These are phyloP conservation scores for Sonneratia alba DNA, from an alignment of 345 rosid genomes.

Conservation along the genomic window DNA sequence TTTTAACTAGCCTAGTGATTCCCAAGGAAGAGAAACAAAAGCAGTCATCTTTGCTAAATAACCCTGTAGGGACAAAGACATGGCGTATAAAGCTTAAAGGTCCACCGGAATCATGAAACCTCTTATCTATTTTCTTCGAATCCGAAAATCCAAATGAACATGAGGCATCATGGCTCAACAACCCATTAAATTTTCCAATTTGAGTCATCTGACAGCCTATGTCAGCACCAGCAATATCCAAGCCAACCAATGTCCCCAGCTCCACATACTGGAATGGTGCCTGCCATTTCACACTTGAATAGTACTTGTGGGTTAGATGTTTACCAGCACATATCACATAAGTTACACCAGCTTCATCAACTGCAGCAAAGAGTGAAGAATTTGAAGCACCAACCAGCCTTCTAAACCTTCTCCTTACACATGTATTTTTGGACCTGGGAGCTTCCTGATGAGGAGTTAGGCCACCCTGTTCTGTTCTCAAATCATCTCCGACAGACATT, in stretches of 20 bases:
- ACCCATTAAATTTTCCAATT: slow-evolving; percentile 21
- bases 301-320: slow-evolving; percentile 32
- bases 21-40: slow-evolving; percentile 77
- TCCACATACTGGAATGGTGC: slow-evolving; percentile 47
- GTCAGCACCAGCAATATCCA: slow-evolving; percentile 62
- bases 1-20: slow-evolving; percentile 62
- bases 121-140: slow-evolving; percentile 26
- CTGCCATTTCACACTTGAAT: slow-evolving; percentile 27
- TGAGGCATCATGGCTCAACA: slow-evolving; percentile 23
- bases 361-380: slow-evolving; percentile 65
- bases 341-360: slow-evolving; percentile 63
- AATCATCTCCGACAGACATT: slow-evolving; percentile 19
- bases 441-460: slow-evolving; percentile 21
- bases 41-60: slow-evolving; percentile 46
- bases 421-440: slow-evolving; percentile 16
- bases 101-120: slow-evolving; percentile 23
- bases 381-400: slow-evolving; percentile 59
- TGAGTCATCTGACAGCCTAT: slow-evolving; percentile 43
- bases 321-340: slow-evolving; percentile 49
- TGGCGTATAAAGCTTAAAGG: slow-evolving; percentile 32
- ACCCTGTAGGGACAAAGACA: slow-evolving; percentile 52
- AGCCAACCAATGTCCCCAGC: slow-evolving; percentile 57
- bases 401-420: slow-evolving; percentile 49
- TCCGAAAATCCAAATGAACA: slow-evolving; percentile 42
- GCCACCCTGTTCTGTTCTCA: slow-evolving; percentile 20